Conservation (phyloP, 495 filamentous ascomycete species). For the Daldinia caldariorum region DNA sequence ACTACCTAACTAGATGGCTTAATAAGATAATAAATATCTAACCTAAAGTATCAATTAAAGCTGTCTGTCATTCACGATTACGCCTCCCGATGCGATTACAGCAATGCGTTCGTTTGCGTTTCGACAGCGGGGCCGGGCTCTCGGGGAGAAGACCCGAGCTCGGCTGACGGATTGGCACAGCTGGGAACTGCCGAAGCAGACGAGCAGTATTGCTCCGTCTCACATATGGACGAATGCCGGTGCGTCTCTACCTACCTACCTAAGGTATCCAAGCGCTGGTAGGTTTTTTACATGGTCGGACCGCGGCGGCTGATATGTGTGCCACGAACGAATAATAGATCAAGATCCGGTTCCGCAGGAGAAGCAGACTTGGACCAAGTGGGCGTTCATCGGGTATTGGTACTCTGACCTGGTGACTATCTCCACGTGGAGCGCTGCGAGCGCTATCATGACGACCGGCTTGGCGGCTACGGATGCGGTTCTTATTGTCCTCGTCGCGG, state of each 20-base stretch:
- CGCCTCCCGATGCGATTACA: conserved; percentile 5
- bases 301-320: background rate
- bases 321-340: conserved; percentile 27
- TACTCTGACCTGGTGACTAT: conserved; percentile 50
- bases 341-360: conserved; percentile 48
- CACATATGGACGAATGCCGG: conserved; percentile 48
- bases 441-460: conserved; percentile 45
- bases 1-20: background rate
- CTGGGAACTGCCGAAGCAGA: conserved; percentile 49
- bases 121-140: conserved; percentile 32
- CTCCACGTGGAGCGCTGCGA: conserved; percentile 44
- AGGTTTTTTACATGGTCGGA: no score
- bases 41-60: background rate
- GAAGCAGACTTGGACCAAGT: conserved; percentile 46
- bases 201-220: conserved; percentile 46
- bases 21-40: background rate
- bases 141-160: conserved; percentile 36
- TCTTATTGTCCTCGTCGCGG: conserved; percentile 42
- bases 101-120: conserved; percentile 33
- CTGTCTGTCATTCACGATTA: background rate
- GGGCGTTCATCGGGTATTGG: conserved; percentile 49
- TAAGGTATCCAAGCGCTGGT: no score
- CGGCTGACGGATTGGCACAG: conserved; percentile 40
- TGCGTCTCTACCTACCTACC: conserved; percentile 24
- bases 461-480: conserved; percentile 44